Conservation (phyloP, 1,284 basidiomycete species). For the Athelia psychrophila region DNA sequence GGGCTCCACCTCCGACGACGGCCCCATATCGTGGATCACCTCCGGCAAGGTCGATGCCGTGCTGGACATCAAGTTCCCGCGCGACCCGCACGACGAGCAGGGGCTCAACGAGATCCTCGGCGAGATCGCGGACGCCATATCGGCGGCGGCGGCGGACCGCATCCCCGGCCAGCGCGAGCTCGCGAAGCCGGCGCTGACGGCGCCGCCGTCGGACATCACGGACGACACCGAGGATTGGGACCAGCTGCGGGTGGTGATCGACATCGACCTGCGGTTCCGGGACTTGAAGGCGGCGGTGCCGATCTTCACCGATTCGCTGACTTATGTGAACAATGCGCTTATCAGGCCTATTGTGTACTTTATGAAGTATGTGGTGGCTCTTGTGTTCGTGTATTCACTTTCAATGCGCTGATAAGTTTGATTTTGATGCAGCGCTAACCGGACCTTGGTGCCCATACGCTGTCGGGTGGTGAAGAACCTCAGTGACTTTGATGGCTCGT, state of each 20-base stretch:
- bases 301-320: slow-evolving; percentile 83
- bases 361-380: slow-evolving; percentile 78
- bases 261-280: slow-evolving; percentile 93
- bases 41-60: slow-evolving; percentile 97
- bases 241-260: slow-evolving; percentile 68
- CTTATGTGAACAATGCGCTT: slow-evolving; percentile 92
- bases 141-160: slow-evolving; percentile 51
- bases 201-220: slow-evolving; percentile 49
- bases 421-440: slow-evolving; percentile 70
- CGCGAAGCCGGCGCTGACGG: slow-evolving; percentile 82
- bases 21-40: slow-evolving; percentile 95
- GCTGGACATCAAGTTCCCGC: slow-evolving; percentile 96
- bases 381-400: slow-evolving; percentile 1
- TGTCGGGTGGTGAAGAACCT: slow-evolving; percentile 82
- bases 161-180: slow-evolving; percentile 90
- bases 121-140: slow-evolving; percentile 89
- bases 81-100: slow-evolving; percentile 71
- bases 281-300: slow-evolving; percentile 97
- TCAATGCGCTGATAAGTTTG: slow-evolving; percentile 13
- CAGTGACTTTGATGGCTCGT: slow-evolving; percentile 82
- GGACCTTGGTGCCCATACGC: slow-evolving; percentile 88
- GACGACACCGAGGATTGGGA: slow-evolving; percentile 27
- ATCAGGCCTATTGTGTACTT: slow-evolving; percentile 98
- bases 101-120: slow-evolving; percentile 88
- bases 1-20: slow-evolving; percentile 77